Conservation (phyloP, 2,329 filamentous ascomycete species). For the Colletotrichum costaricense region DNA sequence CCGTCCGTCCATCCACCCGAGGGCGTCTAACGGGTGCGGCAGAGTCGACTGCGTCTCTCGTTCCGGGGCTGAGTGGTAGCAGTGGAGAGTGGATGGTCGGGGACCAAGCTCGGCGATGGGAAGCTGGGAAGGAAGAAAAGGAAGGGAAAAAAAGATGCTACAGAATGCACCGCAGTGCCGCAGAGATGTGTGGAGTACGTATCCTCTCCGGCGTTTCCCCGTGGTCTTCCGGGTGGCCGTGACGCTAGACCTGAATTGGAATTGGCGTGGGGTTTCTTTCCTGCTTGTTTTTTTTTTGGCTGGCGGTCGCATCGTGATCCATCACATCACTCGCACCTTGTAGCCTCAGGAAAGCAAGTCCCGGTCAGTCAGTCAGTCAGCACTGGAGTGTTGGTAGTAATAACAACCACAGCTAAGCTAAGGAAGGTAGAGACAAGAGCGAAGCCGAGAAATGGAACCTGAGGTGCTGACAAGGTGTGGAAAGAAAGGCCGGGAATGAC, state of each 20-base stretch:
- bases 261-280: background rate
- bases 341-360: background rate
- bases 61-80: too few relatives aligned
- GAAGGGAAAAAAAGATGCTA: background rate
- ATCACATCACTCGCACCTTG: background rate
- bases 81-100: background rate
- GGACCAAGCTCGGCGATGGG: background rate
- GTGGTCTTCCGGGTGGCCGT: conserved; percentile 23
- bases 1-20: conserved; percentile 1
- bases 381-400: too few relatives aligned
- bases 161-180: background rate
- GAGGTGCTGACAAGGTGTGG: too few relatives aligned
- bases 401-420: too few relatives aligned
- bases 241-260: conserved; percentile 15
- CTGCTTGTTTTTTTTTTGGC: background rate
- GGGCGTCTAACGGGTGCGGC: background rate
- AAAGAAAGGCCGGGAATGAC: background rate
- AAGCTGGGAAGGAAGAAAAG: background rate
- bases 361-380: too few relatives aligned
- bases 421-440: background rate
- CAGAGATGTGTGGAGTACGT: conserved; percentile 12
- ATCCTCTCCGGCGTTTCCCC: conserved; percentile 31
- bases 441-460: background rate
- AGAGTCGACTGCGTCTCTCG: background rate
- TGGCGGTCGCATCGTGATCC: background rate